A percentile compares a stretch with the other conserved stretches of the same genome.
phyloP scores from a whole-genome alignment of 2,329 filamentous ascomycete genomes.

The Colletotrichum orbiculare region DNA sequence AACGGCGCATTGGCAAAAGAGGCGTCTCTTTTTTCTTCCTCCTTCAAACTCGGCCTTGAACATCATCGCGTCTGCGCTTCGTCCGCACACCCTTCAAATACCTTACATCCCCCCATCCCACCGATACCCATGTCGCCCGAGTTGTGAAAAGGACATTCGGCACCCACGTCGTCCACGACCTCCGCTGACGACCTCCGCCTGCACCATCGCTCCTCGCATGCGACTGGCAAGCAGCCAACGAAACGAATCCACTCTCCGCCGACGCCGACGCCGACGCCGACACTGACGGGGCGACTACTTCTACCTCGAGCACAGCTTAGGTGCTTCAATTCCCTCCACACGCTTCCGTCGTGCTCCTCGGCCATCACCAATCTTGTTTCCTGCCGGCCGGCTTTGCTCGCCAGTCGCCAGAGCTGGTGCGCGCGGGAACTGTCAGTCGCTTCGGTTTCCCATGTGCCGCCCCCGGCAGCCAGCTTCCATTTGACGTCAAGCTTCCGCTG shows the following conservation, averaged over 20 bases:
- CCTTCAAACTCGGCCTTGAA: not conserved
- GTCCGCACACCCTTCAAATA: not conserved
- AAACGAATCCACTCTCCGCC: constrained; percentile 28
- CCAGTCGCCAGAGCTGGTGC: constrained; percentile 8
- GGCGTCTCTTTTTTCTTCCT: constrained; percentile 7
- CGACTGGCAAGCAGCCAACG: not conserved
- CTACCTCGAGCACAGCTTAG: too few species aligned
- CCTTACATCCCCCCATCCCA: not conserved
- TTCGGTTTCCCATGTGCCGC: constrained; percentile 22
- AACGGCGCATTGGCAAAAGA: constrained; percentile 33
- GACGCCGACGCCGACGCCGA: not conserved
- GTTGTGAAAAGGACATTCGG: too few species aligned
- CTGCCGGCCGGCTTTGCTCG: too few species aligned
- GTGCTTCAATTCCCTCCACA: too few species aligned
- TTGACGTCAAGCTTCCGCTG: constrained; percentile 9
- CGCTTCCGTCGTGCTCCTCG: too few species aligned
- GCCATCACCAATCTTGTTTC: too few species aligned
- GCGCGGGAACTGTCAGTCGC: constrained; percentile 12
- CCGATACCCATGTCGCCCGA: too few species aligned
- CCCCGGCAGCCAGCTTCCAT: constrained; percentile 4
- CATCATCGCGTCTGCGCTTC: not conserved
- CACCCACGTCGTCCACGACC: too few species aligned
- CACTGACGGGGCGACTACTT: constrained; percentile 6
- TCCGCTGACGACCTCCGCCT: too few species aligned
- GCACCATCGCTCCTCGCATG: too few species aligned